Base-by-base conservation (phyloP, 306 rosid genomes). In the Prunus mira region DNA sequence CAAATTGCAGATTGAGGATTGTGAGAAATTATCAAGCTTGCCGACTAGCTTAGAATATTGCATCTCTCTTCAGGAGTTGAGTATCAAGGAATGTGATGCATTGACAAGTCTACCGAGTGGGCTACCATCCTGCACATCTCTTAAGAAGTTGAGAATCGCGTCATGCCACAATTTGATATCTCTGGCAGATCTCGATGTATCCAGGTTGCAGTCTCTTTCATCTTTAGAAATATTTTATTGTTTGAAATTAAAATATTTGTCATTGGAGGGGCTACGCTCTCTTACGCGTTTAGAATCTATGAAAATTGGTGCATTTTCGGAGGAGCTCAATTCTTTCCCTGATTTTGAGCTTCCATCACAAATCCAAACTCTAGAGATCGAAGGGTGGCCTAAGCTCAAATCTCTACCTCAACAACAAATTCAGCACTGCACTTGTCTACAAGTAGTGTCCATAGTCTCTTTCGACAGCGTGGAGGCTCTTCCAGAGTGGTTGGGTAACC, bases 171-270 rank as follows among this genome's bases (percentile, higher is more conserved):
- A 57, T 11, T 57, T 57, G 32, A 22, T 11, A 57, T 57, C 30
- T 20, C 15, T 57, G 63, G 17, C 32, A 22, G 25, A 51, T 51
- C n/a, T 5, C 9, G 60, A 54, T 19, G 24, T 54, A 12, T 19
- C 60, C 22, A 12, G 60, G 22, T 54, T 54, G 60, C 60, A 54
- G 19, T 54, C 60, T 57, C 63, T 57, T 57, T 57, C 63, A 7
- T 0, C 0, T 11, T 6, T 57, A 10, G 0, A 0, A 3, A 57
- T 57, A 5, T 0, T 0, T 3, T 0, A 3, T 0, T 57, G 28
- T 56, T 9, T 2, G 20, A 57, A 57, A 7, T 57, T 57, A 22
- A 28, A 57, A 1, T 22, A 22, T 24, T 57, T 22, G 63, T 30
- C 63, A 12, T 3, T 13, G 4, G 32, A 30, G 17, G 63, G 63